These are phyloP conservation scores for Talaromyces sp. DNA, from an alignment of 2,329 filamentous ascomycete genomes.

Conservation along the genomic window DNA sequence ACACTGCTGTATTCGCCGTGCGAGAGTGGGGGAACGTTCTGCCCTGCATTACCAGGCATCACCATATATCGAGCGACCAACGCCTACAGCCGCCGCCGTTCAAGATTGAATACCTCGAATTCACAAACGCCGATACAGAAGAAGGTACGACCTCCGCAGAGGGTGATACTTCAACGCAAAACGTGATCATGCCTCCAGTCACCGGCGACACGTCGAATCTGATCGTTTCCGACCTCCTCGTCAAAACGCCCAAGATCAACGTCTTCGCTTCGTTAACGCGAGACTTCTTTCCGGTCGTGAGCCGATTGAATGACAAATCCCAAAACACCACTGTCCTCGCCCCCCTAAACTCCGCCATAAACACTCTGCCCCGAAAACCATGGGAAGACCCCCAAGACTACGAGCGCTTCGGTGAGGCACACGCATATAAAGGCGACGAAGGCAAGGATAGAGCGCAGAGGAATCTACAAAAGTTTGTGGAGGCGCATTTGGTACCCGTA, in stretches of 20 bases:
- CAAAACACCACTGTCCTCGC: slow-evolving; percentile 81
- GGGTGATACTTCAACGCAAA: not conserved
- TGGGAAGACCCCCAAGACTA: slow-evolving; percentile 68
- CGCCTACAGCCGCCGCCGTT: not conserved
- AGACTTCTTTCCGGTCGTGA: slow-evolving; percentile 65
- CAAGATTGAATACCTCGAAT: not conserved
- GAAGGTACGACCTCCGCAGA: not conserved
- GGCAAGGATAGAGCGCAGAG: slow-evolving; percentile 71
- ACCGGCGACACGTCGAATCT: slow-evolving; percentile 43
- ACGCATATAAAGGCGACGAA: slow-evolving; percentile 70
- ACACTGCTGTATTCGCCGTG: slow-evolving; percentile 11
- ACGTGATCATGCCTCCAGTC: slow-evolving; percentile 24
- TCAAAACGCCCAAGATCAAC: slow-evolving; percentile 71
- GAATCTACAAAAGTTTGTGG: slow-evolving; percentile 77
- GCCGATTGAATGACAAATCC: slow-evolving; percentile 62
- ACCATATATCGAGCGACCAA: not conserved
- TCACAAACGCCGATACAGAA: not conserved
- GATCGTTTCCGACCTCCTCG: slow-evolving; percentile 79
- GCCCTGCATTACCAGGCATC: slow-evolving; percentile 1
- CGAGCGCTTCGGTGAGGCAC: slow-evolving; percentile 54
- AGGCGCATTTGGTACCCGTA: slow-evolving; percentile 72
- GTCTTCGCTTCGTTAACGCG: slow-evolving; percentile 79
- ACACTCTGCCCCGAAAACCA: slow-evolving; percentile 74
- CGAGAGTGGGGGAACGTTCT: slow-evolving; percentile 5
- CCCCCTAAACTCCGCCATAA: slow-evolving; percentile 78